Evolutionary conservation across 345 rosid species (phyloP).

Genomic region (Eucalyptus pauciflora): DNA sequence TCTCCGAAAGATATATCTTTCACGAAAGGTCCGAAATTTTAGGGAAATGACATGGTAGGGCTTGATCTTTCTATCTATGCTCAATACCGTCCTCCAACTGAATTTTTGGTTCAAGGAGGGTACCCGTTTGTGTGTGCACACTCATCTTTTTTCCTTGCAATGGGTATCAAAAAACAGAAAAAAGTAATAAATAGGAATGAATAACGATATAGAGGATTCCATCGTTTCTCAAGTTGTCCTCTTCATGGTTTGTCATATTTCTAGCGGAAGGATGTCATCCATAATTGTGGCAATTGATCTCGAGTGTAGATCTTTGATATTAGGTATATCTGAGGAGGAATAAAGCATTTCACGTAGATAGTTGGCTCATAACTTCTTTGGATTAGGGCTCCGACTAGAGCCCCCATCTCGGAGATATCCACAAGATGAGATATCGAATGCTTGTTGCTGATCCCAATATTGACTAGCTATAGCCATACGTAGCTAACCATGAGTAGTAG

Average conservation of each 20-base stretch:
- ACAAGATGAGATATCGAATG: too few species aligned
- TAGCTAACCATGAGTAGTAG: too few species aligned
- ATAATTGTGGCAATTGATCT: not conserved
- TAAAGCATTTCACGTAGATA: too few species aligned
- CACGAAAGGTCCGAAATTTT: not conserved
- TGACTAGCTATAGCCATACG: too few species aligned
- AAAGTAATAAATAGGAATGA: too few species aligned
- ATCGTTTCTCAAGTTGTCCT: not conserved
- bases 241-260: not conserved
- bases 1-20: not conserved
- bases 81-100: not conserved
- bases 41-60: not conserved
- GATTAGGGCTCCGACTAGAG: too few species aligned
- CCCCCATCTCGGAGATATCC: too few species aligned
- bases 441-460: too few species aligned
- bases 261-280: not conserved
- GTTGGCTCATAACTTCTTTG: too few species aligned
- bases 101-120: fast-evolving
- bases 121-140: not conserved
- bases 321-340: not conserved
- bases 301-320: not conserved
- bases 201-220: not conserved
- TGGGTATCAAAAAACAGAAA: not conserved
- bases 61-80: not conserved
- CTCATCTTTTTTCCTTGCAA: too few species aligned